Conservation (phyloP, 805 yeast genomes). For the Candida caryicola region DNA sequence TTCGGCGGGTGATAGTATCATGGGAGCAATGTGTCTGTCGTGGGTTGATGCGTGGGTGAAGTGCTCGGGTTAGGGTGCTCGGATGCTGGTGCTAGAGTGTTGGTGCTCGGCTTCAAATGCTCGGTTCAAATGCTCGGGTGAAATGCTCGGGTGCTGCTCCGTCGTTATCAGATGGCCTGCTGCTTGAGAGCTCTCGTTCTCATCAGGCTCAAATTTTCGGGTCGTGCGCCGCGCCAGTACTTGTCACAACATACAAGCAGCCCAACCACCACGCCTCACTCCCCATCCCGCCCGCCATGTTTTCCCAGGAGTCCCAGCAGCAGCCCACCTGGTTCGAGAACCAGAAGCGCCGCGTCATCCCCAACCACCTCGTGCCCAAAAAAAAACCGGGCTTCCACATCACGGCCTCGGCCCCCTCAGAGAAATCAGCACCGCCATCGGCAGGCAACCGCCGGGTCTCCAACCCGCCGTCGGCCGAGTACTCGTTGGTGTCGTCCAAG, state of each 20-base stretch:
- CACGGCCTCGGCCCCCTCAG: slow-evolving; percentile 16
- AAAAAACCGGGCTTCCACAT: slow-evolving; percentile 41
- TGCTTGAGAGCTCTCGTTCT: no score
- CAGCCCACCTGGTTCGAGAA: slow-evolving; percentile 39
- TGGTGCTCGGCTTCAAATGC: no score
- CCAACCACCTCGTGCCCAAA: slow-evolving; percentile 41
- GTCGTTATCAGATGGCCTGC: no score
- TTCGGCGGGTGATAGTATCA: slow-evolving; percentile 76
- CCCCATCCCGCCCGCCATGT: neutral
- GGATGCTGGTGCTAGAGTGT: no score
- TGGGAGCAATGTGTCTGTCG: slow-evolving; percentile 23
- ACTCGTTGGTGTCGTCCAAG: slow-evolving; percentile 9
- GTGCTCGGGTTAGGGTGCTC: no score
- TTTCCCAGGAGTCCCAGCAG: slow-evolving; percentile 4
- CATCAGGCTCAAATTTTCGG: neutral
- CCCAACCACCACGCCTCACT: neutral
- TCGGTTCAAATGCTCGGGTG: no score
- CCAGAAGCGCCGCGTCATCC: slow-evolving; percentile 34
- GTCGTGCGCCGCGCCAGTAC: neutral
- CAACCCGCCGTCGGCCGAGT: slow-evolving; percentile 5
- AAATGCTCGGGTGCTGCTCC: no score
- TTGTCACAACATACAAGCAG: neutral
- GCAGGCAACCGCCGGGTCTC: slow-evolving; percentile 8
- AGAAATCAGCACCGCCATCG: slow-evolving; percentile 8
- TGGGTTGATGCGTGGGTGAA: neutral